Evolutionary conservation across 2,329 filamentous ascomycete genomes (phyloP).

Genomic region (Balansia obtecta): DNA sequence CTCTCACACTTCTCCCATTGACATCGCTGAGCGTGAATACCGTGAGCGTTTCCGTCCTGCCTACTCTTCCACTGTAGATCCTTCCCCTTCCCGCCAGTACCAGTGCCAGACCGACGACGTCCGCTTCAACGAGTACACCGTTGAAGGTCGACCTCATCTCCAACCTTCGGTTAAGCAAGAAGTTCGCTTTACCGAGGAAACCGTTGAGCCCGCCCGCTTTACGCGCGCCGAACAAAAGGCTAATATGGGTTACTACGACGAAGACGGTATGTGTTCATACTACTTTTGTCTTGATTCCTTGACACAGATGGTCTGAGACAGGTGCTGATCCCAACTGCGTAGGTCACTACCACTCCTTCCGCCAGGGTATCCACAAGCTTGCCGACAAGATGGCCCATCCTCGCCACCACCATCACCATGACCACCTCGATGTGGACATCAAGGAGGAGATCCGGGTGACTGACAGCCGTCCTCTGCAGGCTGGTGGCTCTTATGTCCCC

Average conservation of each 20-base stretch:
- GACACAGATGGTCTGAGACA: neutral
- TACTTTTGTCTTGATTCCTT: neutral
- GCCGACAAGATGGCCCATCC: conserved; percentile 41
- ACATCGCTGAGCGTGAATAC: conserved; percentile 55
- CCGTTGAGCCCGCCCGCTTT: conserved; percentile 42
- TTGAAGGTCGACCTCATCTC: conserved; percentile 20
- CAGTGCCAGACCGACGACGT: conserved; percentile 18
- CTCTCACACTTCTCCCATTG: conserved; percentile 40
- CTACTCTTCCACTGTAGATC: conserved; percentile 27
- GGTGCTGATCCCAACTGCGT: conserved; percentile 7
- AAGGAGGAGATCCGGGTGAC: conserved; percentile 15
- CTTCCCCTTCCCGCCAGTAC: conserved; percentile 15
- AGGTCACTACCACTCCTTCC: conserved; percentile 50
- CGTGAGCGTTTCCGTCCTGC: conserved; percentile 46
- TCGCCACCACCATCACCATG: conserved; percentile 31
- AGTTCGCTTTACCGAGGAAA: conserved; percentile 52
- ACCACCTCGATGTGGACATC: conserved; percentile 37
- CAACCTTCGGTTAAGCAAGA: conserved; percentile 40
- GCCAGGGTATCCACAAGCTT: conserved; percentile 42
- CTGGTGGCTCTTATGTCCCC: conserved; percentile 31
- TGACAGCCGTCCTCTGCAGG: conserved; percentile 16
- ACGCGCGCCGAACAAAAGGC: conserved; percentile 30
- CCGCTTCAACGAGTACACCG: conserved; percentile 24
- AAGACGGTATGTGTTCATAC: conserved; percentile 37
- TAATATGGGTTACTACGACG: conserved; percentile 57